Evolutionary conservation across 805 yeast genomes (phyloP).

Genomic region (Pichia deserticola): DNA sequence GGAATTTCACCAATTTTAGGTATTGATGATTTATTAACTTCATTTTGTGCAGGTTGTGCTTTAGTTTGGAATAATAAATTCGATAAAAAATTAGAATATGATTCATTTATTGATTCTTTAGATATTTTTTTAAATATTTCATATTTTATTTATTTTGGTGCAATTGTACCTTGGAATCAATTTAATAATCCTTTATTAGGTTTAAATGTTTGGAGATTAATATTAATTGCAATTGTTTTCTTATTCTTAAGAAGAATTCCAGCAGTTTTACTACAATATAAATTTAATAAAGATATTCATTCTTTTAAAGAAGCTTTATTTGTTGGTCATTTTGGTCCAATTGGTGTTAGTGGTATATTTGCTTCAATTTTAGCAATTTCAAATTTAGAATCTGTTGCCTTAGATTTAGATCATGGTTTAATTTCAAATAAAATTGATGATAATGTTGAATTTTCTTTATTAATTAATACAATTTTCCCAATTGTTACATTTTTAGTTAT

Average conservation of each 20-base stretch:
- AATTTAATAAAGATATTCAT: slow-evolving; percentile 49
- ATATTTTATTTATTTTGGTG: slow-evolving; percentile 60
- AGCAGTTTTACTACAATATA: slow-evolving; percentile 47
- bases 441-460: slow-evolving; percentile 18
- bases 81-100: slow-evolving; percentile 40
- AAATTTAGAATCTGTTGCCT: slow-evolving; percentile 25
- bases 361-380: slow-evolving; percentile 25
- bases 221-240: slow-evolving; percentile 43
- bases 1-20: slow-evolving; percentile 59
- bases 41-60: slow-evolving; percentile 64
- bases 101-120: slow-evolving; percentile 52
- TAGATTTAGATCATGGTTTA: slow-evolving; percentile 27
- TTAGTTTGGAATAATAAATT: slow-evolving; percentile 67
- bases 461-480: slow-evolving; percentile 37
- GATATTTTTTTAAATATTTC: slow-evolving; percentile 57
- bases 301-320: slow-evolving; percentile 59
- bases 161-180: slow-evolving; percentile 59
- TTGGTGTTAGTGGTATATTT: slow-evolving; percentile 39
- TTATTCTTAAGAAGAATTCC: slow-evolving; percentile 46
- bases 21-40: slow-evolving; percentile 63
- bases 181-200: slow-evolving; percentile 42
- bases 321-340: slow-evolving; percentile 70
- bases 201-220: slow-evolving; percentile 42
- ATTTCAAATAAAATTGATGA: slow-evolving; percentile 19
- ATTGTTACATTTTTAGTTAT: slow-evolving; percentile 42